These are phyloP conservation scores for Simplicillium aogashimaense DNA, from an alignment of 2,329 filamentous ascomycete species.

Conservation along the genomic window DNA sequence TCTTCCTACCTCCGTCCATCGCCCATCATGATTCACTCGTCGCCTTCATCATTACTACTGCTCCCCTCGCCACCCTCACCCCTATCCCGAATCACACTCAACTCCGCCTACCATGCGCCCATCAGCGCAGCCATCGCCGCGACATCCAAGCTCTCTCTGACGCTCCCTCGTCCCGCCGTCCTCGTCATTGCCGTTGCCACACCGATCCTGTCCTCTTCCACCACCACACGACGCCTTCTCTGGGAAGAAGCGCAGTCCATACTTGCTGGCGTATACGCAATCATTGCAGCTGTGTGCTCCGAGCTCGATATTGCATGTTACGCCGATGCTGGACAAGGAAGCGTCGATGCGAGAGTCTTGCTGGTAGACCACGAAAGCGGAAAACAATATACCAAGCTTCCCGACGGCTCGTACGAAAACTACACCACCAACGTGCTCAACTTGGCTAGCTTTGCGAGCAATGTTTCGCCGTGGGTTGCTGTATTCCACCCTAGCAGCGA, in stretches of 20 bases:
- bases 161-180: slow-evolving; percentile 21
- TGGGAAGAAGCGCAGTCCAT: slow-evolving; percentile 66
- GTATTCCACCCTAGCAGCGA: slow-evolving; percentile 61
- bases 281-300: slow-evolving; percentile 64
- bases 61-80: slow-evolving; percentile 54
- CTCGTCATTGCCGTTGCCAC: slow-evolving; percentile 51
- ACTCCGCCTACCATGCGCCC: slow-evolving; percentile 49
- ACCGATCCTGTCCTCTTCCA: slow-evolving; percentile 46
- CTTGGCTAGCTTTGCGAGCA: slow-evolving; percentile 40
- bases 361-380: slow-evolving; percentile 53
- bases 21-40: slow-evolving; percentile 7
- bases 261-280: slow-evolving; percentile 66
- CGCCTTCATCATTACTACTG: slow-evolving; percentile 44
- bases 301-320: slow-evolving; percentile 50
- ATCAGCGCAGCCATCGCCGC: slow-evolving; percentile 43
- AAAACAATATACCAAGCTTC: slow-evolving; percentile 19
- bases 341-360: slow-evolving; percentile 67
- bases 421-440: slow-evolving; percentile 39
- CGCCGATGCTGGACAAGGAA: slow-evolving; percentile 44
- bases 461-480: slow-evolving; percentile 49
- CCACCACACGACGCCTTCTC: slow-evolving; percentile 32
- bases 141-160: slow-evolving; percentile 26
- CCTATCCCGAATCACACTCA: slow-evolving; percentile 38
- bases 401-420: slow-evolving; percentile 24
- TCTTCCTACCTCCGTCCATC: background rate